A percentile compares a stretch with the other conserved stretches of the same genome.
phyloP scores from a whole-genome alignment of 2,329 filamentous ascomycete genomes.

The Rhynchosporium agropyri region DNA sequence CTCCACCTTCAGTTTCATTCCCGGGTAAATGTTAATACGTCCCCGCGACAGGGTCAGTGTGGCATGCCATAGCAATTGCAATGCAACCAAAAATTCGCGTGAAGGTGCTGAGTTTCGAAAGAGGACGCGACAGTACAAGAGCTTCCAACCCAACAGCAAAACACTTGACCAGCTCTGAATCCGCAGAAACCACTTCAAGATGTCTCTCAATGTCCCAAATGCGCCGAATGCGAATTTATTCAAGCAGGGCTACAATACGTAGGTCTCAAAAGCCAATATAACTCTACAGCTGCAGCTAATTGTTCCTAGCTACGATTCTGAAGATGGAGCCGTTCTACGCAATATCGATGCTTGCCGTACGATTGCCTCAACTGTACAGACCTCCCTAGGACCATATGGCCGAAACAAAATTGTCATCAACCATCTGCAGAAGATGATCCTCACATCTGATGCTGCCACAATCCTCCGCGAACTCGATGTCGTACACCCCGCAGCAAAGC shows the following conservation, averaged over 20 bases:
- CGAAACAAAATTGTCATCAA: constrained; percentile 99
- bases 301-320: constrained; percentile 82
- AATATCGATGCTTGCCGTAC: constrained; percentile 98
- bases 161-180: constrained; percentile 16
- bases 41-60: background rate
- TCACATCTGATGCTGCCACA: constrained; percentile 96
- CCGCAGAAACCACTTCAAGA: constrained; percentile 45
- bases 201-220: constrained; percentile 96
- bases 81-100: constrained; percentile 10
- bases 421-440: constrained; percentile 98
- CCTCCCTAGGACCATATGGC: constrained; percentile 93
- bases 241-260: constrained; percentile 83
- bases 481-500: constrained; percentile 95
- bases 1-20: too few species aligned
- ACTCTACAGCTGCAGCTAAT: constrained; percentile 40
- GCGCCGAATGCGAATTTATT: constrained; percentile 82
- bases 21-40: too few species aligned
- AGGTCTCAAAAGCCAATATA: constrained; percentile 41
- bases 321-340: constrained; percentile 97
- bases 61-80: background rate
- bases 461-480: constrained; percentile 98
- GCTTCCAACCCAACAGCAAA: constrained; percentile 17
- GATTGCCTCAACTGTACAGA: constrained; percentile 94
- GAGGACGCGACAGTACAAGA: constrained; percentile 23
- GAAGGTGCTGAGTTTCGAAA: constrained; percentile 22